These are phyloP conservation scores for Gossypium schwendimanii DNA, from an alignment of 441 rosid genomes.

Conservation along the genomic window DNA sequence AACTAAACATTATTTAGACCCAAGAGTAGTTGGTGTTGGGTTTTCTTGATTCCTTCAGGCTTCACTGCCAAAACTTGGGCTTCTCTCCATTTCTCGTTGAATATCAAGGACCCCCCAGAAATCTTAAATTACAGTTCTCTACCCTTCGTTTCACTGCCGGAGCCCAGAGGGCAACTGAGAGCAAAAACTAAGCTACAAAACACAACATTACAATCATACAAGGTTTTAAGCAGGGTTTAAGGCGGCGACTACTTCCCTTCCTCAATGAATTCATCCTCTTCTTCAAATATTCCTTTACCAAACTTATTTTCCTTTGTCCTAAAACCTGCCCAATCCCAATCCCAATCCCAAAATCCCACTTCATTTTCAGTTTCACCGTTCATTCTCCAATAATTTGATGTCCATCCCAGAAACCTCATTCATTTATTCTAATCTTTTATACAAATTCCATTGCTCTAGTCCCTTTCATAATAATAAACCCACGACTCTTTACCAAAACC, in stretches of 20 bases:
- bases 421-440: constrained; percentile 21
- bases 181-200: neutral
- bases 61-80: neutral
- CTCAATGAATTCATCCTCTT: constrained; percentile 16
- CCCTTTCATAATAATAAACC: constrained; percentile 24
- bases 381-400: constrained; percentile 38
- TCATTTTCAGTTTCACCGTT: neutral
- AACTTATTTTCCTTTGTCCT: constrained; percentile 5
- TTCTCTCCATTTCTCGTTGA: neutral
- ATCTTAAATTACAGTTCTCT: neutral
- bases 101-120: neutral
- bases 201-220: neutral
- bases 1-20: neutral
- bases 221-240: constrained; percentile 82
- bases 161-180: neutral
- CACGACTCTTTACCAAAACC: constrained; percentile 15
- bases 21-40: neutral
- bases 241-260: constrained; percentile 27
- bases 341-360: neutral
- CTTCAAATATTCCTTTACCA: neutral
- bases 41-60: too few species aligned
- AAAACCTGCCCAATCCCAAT: neutral
- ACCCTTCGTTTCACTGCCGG: neutral
- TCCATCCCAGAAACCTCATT: constrained; percentile 34
- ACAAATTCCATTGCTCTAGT: constrained; percentile 27